Conservation (phyloP, 2,329 filamentous ascomycete species). For the Phaeosphaeria sp. region DNA sequence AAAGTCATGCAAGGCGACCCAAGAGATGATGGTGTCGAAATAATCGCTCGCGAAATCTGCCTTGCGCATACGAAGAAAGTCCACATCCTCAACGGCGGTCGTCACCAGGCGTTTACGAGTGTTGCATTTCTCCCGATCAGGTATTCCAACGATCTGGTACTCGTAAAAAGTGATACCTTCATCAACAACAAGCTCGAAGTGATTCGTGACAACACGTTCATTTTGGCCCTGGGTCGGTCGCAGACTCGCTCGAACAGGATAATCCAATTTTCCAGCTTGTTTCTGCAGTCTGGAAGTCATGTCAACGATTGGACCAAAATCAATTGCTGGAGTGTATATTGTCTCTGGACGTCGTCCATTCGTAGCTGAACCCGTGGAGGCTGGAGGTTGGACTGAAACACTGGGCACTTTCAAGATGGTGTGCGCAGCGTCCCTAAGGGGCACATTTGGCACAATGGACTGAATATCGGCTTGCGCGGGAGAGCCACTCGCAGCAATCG, state of each 20-base stretch:
- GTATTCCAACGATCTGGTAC: not conserved
- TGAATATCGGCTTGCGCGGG: too few species aligned
- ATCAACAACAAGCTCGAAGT: not conserved
- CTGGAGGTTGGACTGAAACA: too few species aligned
- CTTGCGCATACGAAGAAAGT: not conserved
- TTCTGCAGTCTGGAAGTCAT: not conserved
- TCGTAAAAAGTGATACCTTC: not conserved
- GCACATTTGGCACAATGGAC: too few species aligned
- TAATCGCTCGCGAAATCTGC: not conserved
- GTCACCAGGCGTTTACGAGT: not conserved
- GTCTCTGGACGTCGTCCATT: not conserved
- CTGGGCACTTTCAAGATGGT: too few species aligned
- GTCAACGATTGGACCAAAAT: not conserved
- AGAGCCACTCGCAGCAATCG: too few species aligned
- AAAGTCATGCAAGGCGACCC: not conserved
- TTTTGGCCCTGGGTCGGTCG: not conserved
- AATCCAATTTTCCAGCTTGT: not conserved
- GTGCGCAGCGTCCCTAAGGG: too few species aligned
- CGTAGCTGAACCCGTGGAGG: too few species aligned
- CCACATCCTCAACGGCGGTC: not conserved
- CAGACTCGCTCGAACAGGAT: not conserved
- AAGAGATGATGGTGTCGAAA: slow-evolving; percentile 3
- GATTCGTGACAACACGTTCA: not conserved
- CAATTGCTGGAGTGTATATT: not conserved
- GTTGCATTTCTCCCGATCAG: not conserved